Percentiles rank a stretch among this genome's conserved stretches.
Conservation (phyloP, 768 basidiomycete genomes). For the Trametes cinnabarina region DNA sequence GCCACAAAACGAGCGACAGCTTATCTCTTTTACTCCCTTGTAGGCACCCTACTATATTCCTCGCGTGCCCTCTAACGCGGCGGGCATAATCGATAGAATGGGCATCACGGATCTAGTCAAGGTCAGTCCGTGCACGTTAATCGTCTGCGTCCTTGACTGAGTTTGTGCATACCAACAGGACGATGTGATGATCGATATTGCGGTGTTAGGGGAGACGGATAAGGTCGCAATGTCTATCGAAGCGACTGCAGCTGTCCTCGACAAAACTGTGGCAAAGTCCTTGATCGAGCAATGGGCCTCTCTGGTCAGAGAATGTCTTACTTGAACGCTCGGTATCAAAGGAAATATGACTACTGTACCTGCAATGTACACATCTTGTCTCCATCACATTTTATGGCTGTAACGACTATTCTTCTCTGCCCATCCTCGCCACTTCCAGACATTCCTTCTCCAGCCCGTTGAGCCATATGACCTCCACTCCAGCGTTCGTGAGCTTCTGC, state of each 20-base stretch:
- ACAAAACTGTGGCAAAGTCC: background rate
- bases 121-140: conserved; percentile 14
- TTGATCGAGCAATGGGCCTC: conserved; percentile 11
- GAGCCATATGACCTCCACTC: conserved; percentile 74
- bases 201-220: conserved; percentile 8
- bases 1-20: background rate
- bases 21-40: background rate
- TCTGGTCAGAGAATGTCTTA: conserved; percentile 7
- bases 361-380: background rate
- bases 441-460: conserved; percentile 77
- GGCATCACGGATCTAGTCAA: conserved; percentile 27
- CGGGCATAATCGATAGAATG: conserved; percentile 15
- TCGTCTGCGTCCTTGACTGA: background rate
- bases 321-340: background rate
- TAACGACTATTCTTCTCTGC: conserved; percentile 1
- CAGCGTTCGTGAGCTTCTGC: conserved; percentile 62
- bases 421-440: conserved; percentile 67
- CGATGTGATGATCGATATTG: conserved; percentile 35
- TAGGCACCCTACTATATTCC: conserved; percentile 40
- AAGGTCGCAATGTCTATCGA: conserved; percentile 19
- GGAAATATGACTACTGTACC: too few relatives aligned
- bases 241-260: background rate
- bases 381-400: background rate
- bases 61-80: background rate
- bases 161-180: conserved; percentile 24